Base-by-base conservation (phyloP, 2,329 filamentous ascomycete species). In the Emergomyces pasteurianus region DNA sequence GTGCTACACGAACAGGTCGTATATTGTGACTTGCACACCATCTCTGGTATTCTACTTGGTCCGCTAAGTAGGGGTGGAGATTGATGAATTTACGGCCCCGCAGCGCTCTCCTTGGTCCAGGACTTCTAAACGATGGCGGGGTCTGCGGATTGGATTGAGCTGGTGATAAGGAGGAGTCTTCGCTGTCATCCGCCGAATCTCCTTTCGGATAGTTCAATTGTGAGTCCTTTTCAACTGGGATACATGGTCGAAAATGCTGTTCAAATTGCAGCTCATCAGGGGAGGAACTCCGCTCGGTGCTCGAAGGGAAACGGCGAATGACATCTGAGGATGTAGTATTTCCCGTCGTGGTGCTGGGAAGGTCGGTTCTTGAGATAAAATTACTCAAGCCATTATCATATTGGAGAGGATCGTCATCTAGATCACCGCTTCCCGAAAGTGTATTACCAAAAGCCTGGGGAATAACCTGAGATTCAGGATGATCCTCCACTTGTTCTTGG, bases 41-140 rank as follows among this genome's bases (percentile, higher is more conserved):
- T 40, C 65, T 70, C 52, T 72, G 70, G 63, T 80, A 80, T 60
- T 73, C 73, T 8, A 76, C 76, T 62, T 74, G 70, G 63, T 80
- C 78, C 18, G 79, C 65, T 0, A 74, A 66, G 61, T 80, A 80
- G 1, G 78, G 78, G 63, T 80, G 76, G 34, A 79, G 63, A 60
- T 80, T 78, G 56, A 79, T 79, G 8, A 76, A 73, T 64, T 78
- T 78, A 46, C 78, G 74, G 60, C 77, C 71, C 58, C 78, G 71
- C 26, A 80, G 67, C 3, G 67, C 68, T 60, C 74, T 70, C 61
- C 70, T 47, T 18, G 69, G 69, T 38, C 66, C 36, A 28, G 34
- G 8, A 40, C 57, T 46, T 49, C 49, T 43, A 42, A 49, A 34
- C 36, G 36, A 49, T 9, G 28, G 54, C 26, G 62, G 49, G 2